Evolutionary conservation across 352 stramenopile species (phyloP), one percentile per base, ranked within the genome.

Genomic region (Globisporangium viniferum): DNA sequence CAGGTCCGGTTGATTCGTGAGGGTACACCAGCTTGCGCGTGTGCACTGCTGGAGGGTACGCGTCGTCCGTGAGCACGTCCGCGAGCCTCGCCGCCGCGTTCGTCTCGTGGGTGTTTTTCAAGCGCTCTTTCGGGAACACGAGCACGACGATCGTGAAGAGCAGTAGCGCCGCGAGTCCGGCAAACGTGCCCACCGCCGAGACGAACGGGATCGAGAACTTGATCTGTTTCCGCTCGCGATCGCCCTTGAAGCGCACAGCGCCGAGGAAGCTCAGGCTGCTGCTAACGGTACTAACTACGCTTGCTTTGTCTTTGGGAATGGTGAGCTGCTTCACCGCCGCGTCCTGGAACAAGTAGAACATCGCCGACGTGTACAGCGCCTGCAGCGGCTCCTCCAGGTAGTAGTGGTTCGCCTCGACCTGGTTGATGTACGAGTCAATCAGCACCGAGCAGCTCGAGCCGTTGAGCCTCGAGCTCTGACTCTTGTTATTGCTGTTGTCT

Each of bases 321-420:
- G 41, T 49, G 15, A 49, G 41, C 41, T 49, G 41, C 41, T 49
- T 49, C 41, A 49, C 41, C 18, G 41, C 41, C 15, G 41, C 81
- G 27, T 80, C 57, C 55, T 82, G 71, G 29, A 86, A 82, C 22
- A 89, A 31, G 54, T 82, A 90, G 53, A 81, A 85, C 10, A 90
- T 56, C 59, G 74, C 76, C 8, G 79, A 77, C 18, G 76, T 86
- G 69, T 86, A 86, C 68, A 84, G 72, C 0, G 67, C 51, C 61
- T 86, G 81, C 5, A 82, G 58, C 2, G 79, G 74, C 15, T 76
- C 63, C 8, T 86, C 72, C 12, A 85, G 5, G 39, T 73, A 84
- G 66, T 79, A 86, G 53, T 80, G 59, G 58, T 90, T 90, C 4
- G 35, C 35, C 22, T 82, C 68, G 44, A 86, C 24, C 49, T 86